phyloP scores from a whole-genome alignment of 106 monocot genomes.

The Dactylorhiza incarnata region DNA sequence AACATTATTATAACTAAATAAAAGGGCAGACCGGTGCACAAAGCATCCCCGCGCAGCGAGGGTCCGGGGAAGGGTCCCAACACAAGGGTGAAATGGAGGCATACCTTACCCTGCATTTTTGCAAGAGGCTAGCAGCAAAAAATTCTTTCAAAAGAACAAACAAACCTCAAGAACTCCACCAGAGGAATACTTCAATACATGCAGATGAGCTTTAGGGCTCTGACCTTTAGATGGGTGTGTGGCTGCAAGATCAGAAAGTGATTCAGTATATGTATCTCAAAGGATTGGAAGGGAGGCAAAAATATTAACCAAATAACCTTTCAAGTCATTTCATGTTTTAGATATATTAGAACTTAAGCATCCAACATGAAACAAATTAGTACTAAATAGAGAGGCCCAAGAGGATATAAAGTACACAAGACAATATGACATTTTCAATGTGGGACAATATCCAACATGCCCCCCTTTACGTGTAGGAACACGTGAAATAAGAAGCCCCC shows the following conservation, averaged over 20 bases:
- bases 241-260: slow-evolving; percentile 29
- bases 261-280: not conserved
- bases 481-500: too few species aligned
- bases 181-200: slow-evolving; percentile 76
- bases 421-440: too few species aligned
- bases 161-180: slow-evolving; percentile 89
- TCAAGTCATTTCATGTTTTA: not conserved
- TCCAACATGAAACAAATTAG: too few species aligned
- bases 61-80: too few species aligned
- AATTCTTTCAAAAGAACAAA: slow-evolving; percentile 4
- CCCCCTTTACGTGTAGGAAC: too few species aligned
- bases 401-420: too few species aligned
- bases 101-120: too few species aligned
- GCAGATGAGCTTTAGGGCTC: slow-evolving; percentile 68
- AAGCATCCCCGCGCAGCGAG: too few species aligned
- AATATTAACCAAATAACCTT: not conserved
- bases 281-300: not conserved
- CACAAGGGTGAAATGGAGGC: too few species aligned
- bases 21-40: not conserved
- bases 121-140: not conserved
- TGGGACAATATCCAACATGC: too few species aligned
- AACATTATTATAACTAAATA: not conserved
- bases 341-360: too few species aligned
- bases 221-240: slow-evolving; percentile 54
- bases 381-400: too few species aligned